Conservation (phyloP, 352 stramenopile genomes). For the Pythium monospermum region DNA sequence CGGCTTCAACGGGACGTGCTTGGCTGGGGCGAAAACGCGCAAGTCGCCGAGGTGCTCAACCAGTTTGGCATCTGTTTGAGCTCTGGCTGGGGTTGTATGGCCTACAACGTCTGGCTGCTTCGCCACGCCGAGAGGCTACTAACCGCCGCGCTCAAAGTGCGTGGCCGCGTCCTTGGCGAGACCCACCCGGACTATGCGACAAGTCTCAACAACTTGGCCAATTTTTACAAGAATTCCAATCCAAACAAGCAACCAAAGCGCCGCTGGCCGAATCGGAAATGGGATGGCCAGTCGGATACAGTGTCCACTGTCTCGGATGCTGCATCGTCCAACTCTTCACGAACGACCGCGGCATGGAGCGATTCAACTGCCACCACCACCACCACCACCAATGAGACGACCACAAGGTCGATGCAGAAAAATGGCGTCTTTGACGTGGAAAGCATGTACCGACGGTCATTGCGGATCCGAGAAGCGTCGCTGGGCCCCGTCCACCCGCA, state of each 20-base stretch:
- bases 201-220: slow-evolving; percentile 80
- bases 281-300: slow-evolving; percentile 5
- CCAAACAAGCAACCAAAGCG: slow-evolving; percentile 15
- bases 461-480: slow-evolving; percentile 63
- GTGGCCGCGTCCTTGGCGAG: slow-evolving; percentile 60
- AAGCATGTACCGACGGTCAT: slow-evolving; percentile 62
- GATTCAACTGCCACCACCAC: too few relatives aligned
- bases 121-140: slow-evolving; percentile 60
- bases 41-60: slow-evolving; percentile 79
- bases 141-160: slow-evolving; percentile 59
- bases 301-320: slow-evolving; percentile 1
- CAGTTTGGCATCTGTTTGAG: slow-evolving; percentile 79
- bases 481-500: slow-evolving; percentile 59
- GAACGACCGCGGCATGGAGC: too few relatives aligned
- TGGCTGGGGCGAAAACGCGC: slow-evolving; percentile 60
- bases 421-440: too few relatives aligned
- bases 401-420: too few relatives aligned
- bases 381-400: too few relatives aligned
- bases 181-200: slow-evolving; percentile 76
- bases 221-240: slow-evolving; percentile 76
- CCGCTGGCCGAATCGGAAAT: not conserved
- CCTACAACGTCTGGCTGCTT: slow-evolving; percentile 70
- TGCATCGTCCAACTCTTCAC: not conserved
- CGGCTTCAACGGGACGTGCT: slow-evolving; percentile 72
- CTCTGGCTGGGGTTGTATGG: slow-evolving; percentile 58